These are phyloP conservation scores for Aspergillus novoparasiticus DNA, from an alignment of 2,329 filamentous ascomycete species.

Conservation along the genomic window DNA sequence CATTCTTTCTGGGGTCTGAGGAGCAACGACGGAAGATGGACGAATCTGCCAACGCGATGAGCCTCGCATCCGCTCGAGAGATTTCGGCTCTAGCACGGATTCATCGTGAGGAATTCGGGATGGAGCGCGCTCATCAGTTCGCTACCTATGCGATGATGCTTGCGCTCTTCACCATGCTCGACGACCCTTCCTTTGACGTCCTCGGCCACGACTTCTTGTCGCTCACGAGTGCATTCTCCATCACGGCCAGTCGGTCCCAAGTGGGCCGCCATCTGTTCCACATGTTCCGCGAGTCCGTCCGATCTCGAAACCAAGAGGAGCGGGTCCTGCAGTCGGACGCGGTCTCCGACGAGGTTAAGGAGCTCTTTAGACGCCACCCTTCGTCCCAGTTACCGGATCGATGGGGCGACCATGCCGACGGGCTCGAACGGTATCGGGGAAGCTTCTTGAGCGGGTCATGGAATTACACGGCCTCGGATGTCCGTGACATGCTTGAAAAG, in stretches of 20 bases:
- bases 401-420: slow-evolving; percentile 36
- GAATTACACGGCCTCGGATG: not conserved
- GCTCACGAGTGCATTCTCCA: slow-evolving; percentile 32
- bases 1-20: not conserved
- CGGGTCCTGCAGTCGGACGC: slow-evolving; percentile 26
- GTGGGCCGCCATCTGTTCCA: slow-evolving; percentile 28
- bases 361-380: slow-evolving; percentile 33
- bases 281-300: slow-evolving; percentile 29
- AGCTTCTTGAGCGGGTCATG: slow-evolving; percentile 4
- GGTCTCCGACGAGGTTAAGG: slow-evolving; percentile 35
- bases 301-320: slow-evolving; percentile 28
- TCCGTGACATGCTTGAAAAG: not conserved
- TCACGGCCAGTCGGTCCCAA: slow-evolving; percentile 27
- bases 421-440: slow-evolving; percentile 34
- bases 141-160: slow-evolving; percentile 43
- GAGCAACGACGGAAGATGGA: slow-evolving; percentile 2
- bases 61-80: slow-evolving; percentile 22
- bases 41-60: slow-evolving; percentile 13
- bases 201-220: slow-evolving; percentile 38
- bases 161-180: slow-evolving; percentile 38
- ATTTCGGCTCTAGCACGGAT: slow-evolving; percentile 26
- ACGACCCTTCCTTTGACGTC: slow-evolving; percentile 33
- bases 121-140: slow-evolving; percentile 39
- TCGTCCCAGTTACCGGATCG: slow-evolving; percentile 13
- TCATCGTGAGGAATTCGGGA: slow-evolving; percentile 27